phyloP scores from a whole-genome alignment of 2,329 filamentous ascomycete species.

The Drechslera avenae region DNA sequence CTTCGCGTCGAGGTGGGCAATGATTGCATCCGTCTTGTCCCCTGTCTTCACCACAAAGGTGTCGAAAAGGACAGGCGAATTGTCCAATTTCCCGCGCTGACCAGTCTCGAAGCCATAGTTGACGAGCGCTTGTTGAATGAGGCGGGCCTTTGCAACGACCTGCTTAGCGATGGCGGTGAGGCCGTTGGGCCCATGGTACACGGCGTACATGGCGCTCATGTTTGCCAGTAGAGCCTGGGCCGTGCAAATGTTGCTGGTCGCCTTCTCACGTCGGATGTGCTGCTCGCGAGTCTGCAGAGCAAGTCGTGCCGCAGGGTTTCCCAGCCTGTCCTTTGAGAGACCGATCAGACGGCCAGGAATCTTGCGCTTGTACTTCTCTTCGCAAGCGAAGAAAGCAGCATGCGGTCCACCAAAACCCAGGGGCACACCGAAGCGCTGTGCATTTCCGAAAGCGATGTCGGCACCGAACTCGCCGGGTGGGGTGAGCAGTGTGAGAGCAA shows the following conservation, averaged over 20 bases:
- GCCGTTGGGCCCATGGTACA: constrained; percentile 88
- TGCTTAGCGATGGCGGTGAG: constrained; percentile 82
- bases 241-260: constrained; percentile 96
- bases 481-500: constrained; percentile 84
- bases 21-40: constrained; percentile 57
- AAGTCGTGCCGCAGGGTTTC: constrained; percentile 78
- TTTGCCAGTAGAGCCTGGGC: constrained; percentile 93
- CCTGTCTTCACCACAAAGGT: constrained; percentile 70
- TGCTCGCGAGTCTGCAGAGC: constrained; percentile 93
- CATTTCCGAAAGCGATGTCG: constrained; percentile 91
- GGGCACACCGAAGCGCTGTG: constrained; percentile 89
- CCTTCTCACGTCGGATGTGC: constrained; percentile 94
- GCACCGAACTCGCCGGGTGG: constrained; percentile 94
- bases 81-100: constrained; percentile 60
- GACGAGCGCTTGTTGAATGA: constrained; percentile 69
- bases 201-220: constrained; percentile 92
- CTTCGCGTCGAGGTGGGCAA: constrained; percentile 58
- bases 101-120: constrained; percentile 68
- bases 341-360: constrained; percentile 90
- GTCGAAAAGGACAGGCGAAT: constrained; percentile 72
- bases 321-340: constrained; percentile 86
- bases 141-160: constrained; percentile 71
- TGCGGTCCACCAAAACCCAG: constrained; percentile 94
- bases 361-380: constrained; percentile 90
- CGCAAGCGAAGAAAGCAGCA: constrained; percentile 92